These are phyloP conservation scores for Ustilago trichophora DNA, from an alignment of 1,284 basidiomycete genomes.

Conservation along the genomic window DNA sequence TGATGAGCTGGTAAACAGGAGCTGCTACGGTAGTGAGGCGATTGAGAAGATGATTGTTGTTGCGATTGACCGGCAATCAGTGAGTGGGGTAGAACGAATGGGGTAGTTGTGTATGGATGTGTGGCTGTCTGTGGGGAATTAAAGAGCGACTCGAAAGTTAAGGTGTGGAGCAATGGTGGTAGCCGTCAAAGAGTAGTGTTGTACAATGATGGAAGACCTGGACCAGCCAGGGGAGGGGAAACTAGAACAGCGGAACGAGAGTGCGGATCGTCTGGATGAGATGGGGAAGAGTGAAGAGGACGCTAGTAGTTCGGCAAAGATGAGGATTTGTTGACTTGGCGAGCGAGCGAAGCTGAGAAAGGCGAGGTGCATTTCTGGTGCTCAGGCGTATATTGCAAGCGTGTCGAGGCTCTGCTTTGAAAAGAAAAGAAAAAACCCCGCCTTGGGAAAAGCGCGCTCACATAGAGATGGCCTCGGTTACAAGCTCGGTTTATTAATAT, in stretches of 20 bases:
- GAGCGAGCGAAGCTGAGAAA: neutral
- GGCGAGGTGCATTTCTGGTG: neutral
- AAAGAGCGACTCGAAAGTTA: no score
- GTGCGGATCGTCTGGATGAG: no score
- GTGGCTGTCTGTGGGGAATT: no score
- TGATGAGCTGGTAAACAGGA: neutral
- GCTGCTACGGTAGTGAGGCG: neutral
- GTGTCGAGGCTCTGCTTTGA: conserved; percentile 1
- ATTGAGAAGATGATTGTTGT: neutral
- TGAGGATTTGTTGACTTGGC: neutral
- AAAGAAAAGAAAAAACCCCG: no score
- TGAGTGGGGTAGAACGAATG: neutral
- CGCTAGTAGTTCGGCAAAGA: conserved; percentile 5
- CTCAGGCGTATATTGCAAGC: conserved; percentile 1
- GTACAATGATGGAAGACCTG: no score
- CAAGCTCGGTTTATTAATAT: no score
- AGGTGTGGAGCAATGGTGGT: no score
- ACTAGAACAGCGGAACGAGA: no score
- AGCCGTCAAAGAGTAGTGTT: no score
- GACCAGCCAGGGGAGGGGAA: neutral
- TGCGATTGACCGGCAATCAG: conserved; percentile 20
- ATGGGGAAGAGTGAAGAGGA: neutral
- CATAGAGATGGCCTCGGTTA: no score
- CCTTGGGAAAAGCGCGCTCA: no score
- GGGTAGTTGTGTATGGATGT: neutral